phyloP scores from a whole-genome alignment of 768 basidiomycete species.

The Mycena latifolia region DNA sequence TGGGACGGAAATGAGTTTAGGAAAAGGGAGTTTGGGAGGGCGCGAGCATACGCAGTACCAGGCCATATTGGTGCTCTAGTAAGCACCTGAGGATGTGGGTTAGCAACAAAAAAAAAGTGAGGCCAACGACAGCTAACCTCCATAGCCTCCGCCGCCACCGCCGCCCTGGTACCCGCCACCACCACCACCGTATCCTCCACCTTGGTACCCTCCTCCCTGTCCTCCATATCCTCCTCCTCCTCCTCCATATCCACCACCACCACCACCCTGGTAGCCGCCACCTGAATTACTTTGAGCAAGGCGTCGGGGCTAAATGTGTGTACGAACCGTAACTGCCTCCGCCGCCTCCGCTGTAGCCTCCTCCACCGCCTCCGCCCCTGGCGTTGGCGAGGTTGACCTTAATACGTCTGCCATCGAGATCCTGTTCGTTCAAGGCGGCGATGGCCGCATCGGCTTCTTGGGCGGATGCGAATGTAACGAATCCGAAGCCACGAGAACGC shows the following conservation, averaged over 20 bases:
- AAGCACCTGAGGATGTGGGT: too few relatives aligned
- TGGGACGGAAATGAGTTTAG: constrained; percentile 19
- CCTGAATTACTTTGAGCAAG: neutral
- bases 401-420: constrained; percentile 93
- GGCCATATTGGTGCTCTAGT: too few relatives aligned
- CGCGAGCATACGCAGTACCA: too few relatives aligned
- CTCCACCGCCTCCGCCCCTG: constrained; percentile 56
- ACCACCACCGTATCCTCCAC: neutral
- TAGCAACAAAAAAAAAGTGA: too few relatives aligned
- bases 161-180: neutral
- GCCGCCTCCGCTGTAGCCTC: constrained; percentile 42
- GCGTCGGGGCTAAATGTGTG: too few relatives aligned
- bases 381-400: constrained; percentile 90
- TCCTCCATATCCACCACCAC: neutral
- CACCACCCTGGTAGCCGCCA: neutral
- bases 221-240: constrained; percentile 1
- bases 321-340: constrained; percentile 41
- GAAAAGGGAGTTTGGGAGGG: neutral
- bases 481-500: constrained; percentile 97
- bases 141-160: neutral
- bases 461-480: constrained; percentile 79
- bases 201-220: neutral
- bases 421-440: constrained; percentile 82
- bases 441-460: constrained; percentile 88
- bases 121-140: neutral